phyloP scores from a whole-genome alignment of 1,284 basidiomycete genomes.

The Caloboletus firmus region DNA sequence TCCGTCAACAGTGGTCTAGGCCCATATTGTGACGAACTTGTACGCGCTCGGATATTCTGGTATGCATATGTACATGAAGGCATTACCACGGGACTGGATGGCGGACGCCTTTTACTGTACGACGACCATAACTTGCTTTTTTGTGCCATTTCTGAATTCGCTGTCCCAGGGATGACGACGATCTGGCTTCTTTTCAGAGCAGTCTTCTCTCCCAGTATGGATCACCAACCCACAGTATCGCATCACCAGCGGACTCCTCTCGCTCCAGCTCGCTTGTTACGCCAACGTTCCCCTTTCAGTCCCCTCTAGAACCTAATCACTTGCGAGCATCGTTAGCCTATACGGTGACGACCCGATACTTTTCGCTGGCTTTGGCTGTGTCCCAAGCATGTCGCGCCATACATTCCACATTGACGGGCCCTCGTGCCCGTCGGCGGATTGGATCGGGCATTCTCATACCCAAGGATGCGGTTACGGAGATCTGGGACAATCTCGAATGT shows the following conservation, averaged over 20 bases:
- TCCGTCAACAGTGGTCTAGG: constrained; percentile 53
- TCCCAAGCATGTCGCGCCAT: constrained; percentile 72
- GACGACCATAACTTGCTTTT: constrained; percentile 28
- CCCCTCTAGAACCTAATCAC: constrained; percentile 32
- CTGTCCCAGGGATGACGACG: constrained; percentile 29
- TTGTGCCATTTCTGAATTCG: constrained; percentile 10
- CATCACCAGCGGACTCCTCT: constrained; percentile 27
- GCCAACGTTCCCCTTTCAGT: constrained; percentile 35
- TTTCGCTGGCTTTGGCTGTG: constrained; percentile 67
- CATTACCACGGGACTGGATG: constrained; percentile 73
- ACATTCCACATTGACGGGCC: constrained; percentile 72
- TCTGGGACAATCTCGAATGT: constrained; percentile 78
- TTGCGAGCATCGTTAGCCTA: constrained; percentile 36
- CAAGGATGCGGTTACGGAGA: constrained; percentile 59
- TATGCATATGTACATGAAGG: constrained; percentile 82
- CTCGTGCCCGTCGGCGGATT: constrained; percentile 60
- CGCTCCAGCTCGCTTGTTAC: constrained; percentile 32
- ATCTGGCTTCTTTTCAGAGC: constrained; percentile 54
- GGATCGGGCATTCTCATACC: constrained; percentile 54
- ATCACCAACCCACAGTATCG: constrained; percentile 29
- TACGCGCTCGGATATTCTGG: constrained; percentile 82
- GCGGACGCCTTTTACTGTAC: constrained; percentile 74
- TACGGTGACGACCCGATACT: constrained; percentile 38
- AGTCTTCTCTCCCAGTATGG: constrained; percentile 50
- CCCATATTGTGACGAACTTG: constrained; percentile 57